These are phyloP conservation scores for Onygenales sp. DNA, from an alignment of 2,329 filamentous ascomycete genomes.

Conservation along the genomic window DNA sequence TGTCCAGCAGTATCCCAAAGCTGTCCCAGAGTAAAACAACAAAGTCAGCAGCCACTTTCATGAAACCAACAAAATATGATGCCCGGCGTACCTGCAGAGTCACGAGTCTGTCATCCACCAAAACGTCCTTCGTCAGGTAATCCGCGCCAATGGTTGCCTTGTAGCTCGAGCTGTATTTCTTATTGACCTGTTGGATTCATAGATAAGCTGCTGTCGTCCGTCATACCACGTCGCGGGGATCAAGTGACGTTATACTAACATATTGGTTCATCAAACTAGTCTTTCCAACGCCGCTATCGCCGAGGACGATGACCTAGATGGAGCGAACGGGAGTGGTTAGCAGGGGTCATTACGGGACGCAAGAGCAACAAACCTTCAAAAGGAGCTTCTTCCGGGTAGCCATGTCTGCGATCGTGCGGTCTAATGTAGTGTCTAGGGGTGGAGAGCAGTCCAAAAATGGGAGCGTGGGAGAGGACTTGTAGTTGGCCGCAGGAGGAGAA, in stretches of 20 bases:
- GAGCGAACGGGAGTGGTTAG: slow-evolving; percentile 10
- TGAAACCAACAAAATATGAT: neutral
- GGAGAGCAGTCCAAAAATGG: neutral
- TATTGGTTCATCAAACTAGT: slow-evolving; percentile 99
- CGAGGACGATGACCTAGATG: slow-evolving; percentile 87
- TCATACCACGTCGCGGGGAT: neutral
- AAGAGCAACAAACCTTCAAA: slow-evolving; percentile 57
- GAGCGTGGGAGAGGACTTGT: no score
- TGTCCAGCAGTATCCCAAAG: slow-evolving; percentile 99
- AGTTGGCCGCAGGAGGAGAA: no score
- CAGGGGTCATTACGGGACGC: neutral
- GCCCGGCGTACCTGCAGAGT: slow-evolving; percentile 80
- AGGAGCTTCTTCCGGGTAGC: slow-evolving; percentile 82
- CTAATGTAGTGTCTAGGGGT: neutral
- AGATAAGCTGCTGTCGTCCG: neutral
- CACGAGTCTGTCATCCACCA: slow-evolving; percentile 92
- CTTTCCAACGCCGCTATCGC: slow-evolving; percentile 97
- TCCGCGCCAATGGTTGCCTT: slow-evolving; percentile 98
- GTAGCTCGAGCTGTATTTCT: slow-evolving; percentile 99
- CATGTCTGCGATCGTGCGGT: slow-evolving; percentile 40
- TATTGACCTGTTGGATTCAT: slow-evolving; percentile 70
- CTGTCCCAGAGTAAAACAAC: slow-evolving; percentile 40
- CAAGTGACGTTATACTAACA: slow-evolving; percentile 52
- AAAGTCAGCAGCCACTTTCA: neutral
- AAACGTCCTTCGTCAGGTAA: slow-evolving; percentile 94